Conservation (phyloP, 345 rosid genomes). For the Cardamine occulta region DNA sequence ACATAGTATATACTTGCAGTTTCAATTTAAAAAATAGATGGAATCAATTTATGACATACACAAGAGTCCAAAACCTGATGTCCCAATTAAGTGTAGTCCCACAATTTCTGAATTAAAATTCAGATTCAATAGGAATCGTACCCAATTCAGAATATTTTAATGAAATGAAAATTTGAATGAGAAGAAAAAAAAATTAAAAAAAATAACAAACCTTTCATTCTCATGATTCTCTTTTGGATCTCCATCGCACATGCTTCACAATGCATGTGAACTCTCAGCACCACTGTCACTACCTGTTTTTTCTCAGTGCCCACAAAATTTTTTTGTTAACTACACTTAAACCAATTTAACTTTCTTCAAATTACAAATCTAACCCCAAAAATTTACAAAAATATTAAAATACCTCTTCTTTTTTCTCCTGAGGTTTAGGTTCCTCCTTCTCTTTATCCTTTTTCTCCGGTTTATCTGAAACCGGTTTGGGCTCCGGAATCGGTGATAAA, state of each 20-base stretch:
- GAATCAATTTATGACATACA: constrained; percentile 35
- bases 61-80: constrained; percentile 38
- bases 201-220: constrained; percentile 72
- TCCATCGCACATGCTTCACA: constrained; percentile 91
- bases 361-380: constrained; percentile 8
- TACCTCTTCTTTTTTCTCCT: constrained; percentile 83
- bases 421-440: constrained; percentile 58
- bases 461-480: constrained; percentile 59
- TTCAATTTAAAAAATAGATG: constrained; percentile 10
- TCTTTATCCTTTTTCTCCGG: constrained; percentile 54
- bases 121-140: constrained; percentile 32
- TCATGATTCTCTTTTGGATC: constrained; percentile 83
- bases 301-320: constrained; percentile 42
- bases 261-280: constrained; percentile 85
- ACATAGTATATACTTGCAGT: constrained; percentile 25
- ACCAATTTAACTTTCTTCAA: background rate
- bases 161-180: background rate
- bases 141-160: constrained; percentile 32
- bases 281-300: constrained; percentile 58
- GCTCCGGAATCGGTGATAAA: constrained; percentile 84
- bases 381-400: background rate
- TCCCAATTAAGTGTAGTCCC: constrained; percentile 37
- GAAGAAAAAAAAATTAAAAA: background rate
- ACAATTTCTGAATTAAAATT: constrained; percentile 27
- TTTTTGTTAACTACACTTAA: constrained; percentile 23